Evolutionary conservation across 1,284 basidiomycete species (phyloP).

Genomic region (Ceratobasidium theobromae): DNA sequence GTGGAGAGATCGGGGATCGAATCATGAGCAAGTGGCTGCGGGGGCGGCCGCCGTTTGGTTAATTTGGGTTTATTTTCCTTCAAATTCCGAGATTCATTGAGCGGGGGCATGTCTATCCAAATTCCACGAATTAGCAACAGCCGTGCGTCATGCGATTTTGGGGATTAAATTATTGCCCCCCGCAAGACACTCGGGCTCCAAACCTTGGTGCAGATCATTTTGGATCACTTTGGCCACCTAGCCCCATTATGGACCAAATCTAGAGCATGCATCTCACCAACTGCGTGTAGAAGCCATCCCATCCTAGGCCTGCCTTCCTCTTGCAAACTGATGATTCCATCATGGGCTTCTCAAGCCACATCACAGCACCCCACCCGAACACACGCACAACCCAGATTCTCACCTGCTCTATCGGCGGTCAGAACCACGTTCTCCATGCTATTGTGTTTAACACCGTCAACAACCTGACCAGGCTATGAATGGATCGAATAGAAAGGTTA

Average conservation of each 20-base stretch:
- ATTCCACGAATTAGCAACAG: no score
- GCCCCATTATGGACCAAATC: no score
- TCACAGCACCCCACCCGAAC: neutral
- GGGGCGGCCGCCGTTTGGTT: neutral
- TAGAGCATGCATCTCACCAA: neutral
- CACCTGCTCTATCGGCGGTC: neutral
- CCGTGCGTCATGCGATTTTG: no score
- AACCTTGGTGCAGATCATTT: no score
- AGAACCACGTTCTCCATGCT: neutral
- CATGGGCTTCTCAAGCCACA: no score
- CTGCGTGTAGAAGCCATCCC: neutral
- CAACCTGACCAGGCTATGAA: neutral
- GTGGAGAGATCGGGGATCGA: constrained; percentile 4
- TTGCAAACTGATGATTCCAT: no score
- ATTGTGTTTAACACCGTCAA: neutral
- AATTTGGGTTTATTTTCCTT: neutral
- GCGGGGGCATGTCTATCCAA: neutral
- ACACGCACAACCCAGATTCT: neutral
- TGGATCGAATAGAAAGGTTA: neutral
- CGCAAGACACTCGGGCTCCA: no score
- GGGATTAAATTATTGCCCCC: no score
- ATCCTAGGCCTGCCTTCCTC: neutral
- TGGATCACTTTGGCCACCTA: no score
- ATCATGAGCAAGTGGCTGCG: neutral
- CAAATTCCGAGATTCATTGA: no score